Base-by-base conservation (phyloP, 2,329 filamentous ascomycete genomes). In the Chaetomium strumarium region DNA sequence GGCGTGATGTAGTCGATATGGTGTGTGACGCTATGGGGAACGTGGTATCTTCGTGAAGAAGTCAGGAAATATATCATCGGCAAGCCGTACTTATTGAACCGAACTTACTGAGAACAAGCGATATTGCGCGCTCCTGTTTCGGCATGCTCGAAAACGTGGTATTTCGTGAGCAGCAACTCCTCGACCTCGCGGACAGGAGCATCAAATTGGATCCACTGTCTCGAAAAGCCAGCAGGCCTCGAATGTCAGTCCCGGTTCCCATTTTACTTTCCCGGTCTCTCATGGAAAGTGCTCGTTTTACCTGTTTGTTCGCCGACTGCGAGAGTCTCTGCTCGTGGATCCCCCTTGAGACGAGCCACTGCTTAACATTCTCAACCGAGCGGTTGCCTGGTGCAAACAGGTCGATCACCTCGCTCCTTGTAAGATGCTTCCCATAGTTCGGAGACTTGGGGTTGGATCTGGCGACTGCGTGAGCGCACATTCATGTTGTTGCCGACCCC, bases 1-100 rank as follows among this genome's bases (percentile, higher is more conserved):
- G 78, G 78, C 1, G 74, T 80, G 36, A 82, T 73, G 62, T 80
- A 81, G 64, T 81, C 78, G 47, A 81, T 68, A 52, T 80, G 75
- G 11, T 68, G 57, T 40, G 69, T 69, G 13, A 81, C 58, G 38
- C 72, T 62, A 29, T 68, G 67, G 1, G 78, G 78, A 5, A 81
- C 64, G 53, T 77, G 75, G 61, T 66, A 67, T 53, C 61, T 57
- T n/a, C n/a, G n/a, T n/a, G n/a, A n/a, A n/a, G n/a, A n/a, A n/a
- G n/a, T n/a, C n/a, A n/a, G n/a, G n/a, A n/a, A n/a, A n/a, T n/a
- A n/a, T n/a, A n/a, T n/a, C n/a, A n/a, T n/a, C n/a, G n/a, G n/a
- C n/a, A n/a, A n/a, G n/a, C n/a, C n/a, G n/a, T n/a, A n/a, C n/a
- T n/a, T n/a, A 12, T 2, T 14, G 13, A 13, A 17, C 2, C 10